Evolutionary conservation across 768 basidiomycete genomes (phyloP), one percentile per base, ranked within the genome.

Genomic region (Lepiota venenata): DNA sequence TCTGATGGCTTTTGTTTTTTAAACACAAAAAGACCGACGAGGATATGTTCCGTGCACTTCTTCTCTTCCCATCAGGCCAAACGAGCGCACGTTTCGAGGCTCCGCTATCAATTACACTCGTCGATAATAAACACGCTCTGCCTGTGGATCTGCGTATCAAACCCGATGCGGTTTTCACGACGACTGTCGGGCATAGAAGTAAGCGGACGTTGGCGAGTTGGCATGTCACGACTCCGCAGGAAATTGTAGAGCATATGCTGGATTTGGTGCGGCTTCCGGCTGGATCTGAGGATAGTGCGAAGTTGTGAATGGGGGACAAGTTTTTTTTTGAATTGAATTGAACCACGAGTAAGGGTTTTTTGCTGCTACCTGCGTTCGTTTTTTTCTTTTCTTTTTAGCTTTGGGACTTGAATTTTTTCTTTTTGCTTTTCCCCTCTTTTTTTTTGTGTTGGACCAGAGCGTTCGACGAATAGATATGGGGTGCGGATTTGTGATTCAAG

Each of bases 21-120:
- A n/a, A n/a, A n/a, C n/a, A n/a, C n/a, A n/a, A n/a, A n/a, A n/a
- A 89, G 91, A 95, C 95, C 45, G 93, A 98, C 75, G 96, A 99
- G 74, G 96, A 99, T 75, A 99, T 99, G 96, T 98, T 98, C 88
- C 87, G 94, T 60, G 80, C 92, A 0, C 77, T 96, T 0, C 78
- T 83, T 20, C 74, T 87, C 58, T 88, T 89, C 72, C 71, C 73
- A 0, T 61, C 75, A 1, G 77, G 77, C 2, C 67, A 63, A 25
- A 75, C 60, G 44, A 74, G 72, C 54, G 70, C 76, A 11, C 69
- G 69, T 7, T 78, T 89, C 78, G 72, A 82, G 59, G 83, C 80
- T 27, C 89, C 82, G 18, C 71, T 85, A 18, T 71, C 75, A 2
- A 75, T 81, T 2, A 80, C 74, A 3, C 69, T 78, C 50, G 65